Conservation (phyloP, 2,329 filamentous ascomycete species). For the Aspergillus sp. region DNA sequence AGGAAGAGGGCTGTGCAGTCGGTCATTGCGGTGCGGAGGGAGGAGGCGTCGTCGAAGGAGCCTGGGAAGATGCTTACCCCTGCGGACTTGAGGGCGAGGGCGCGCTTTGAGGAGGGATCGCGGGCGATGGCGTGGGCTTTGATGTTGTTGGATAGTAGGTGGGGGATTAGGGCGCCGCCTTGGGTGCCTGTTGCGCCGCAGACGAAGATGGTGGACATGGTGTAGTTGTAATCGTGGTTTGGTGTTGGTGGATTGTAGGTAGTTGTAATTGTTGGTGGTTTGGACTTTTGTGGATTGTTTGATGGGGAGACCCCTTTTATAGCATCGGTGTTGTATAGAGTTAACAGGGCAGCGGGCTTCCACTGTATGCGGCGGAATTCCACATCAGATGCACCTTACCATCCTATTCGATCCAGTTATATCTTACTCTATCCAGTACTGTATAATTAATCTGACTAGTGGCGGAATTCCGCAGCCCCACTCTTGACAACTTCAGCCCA, state of each 20-base stretch:
- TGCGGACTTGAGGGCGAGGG: constrained; percentile 26
- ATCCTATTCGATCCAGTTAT: no score
- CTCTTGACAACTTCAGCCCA: not conserved
- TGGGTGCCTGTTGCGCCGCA: constrained; percentile 33
- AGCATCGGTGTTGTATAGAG: no score
- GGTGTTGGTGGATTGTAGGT: no score
- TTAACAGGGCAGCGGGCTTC: no score
- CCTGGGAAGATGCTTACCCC: constrained; percentile 34
- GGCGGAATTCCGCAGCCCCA: constrained; percentile 14
- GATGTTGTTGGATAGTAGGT: constrained; percentile 27
- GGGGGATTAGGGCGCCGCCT: constrained; percentile 29
- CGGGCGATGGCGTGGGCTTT: constrained; percentile 35
- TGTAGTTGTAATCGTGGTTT: no score
- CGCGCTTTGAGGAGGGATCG: constrained; percentile 25
- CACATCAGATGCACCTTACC: no score
- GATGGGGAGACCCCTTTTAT: no score
- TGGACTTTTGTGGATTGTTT: no score
- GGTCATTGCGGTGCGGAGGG: constrained; percentile 27
- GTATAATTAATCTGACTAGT: not conserved
- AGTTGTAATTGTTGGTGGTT: no score
- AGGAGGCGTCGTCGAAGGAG: constrained; percentile 29
- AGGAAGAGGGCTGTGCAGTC: constrained; percentile 33
- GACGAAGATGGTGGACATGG: constrained; percentile 23
- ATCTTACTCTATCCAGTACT: not conserved
- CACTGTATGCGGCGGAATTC: no score